phyloP scores from a whole-genome alignment of 495 filamentous ascomycete genomes.

The Podospora tetraspora region DNA sequence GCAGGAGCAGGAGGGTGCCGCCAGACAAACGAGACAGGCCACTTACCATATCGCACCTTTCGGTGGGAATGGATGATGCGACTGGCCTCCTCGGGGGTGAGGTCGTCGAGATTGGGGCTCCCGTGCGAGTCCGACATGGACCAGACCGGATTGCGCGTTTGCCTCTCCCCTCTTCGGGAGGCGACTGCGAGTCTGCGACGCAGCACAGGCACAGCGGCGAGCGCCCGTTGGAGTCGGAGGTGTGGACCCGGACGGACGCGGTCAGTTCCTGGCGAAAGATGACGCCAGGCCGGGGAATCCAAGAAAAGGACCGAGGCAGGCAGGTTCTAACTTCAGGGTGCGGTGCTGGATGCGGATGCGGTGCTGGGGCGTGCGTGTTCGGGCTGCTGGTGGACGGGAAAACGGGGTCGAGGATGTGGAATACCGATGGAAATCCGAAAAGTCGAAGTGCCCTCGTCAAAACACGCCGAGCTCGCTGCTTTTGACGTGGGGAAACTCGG shows the following conservation, averaged over 20 bases:
- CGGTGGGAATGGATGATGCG: slow-evolving; percentile 56
- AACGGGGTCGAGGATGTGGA: slow-evolving; percentile 9
- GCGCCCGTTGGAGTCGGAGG: not conserved
- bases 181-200: not conserved
- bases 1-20: not conserved
- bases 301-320: not conserved
- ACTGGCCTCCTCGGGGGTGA: slow-evolving; percentile 52
- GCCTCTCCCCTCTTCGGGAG: not conserved
- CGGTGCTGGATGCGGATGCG: not conserved
- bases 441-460: slow-evolving; percentile 5
- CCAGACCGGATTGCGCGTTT: not conserved
- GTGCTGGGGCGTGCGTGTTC: not conserved
- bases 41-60: slow-evolving; percentile 56
- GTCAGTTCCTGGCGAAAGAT: not conserved
- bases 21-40: not conserved
- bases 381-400: slow-evolving; percentile 5
- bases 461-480: slow-evolving; percentile 25
- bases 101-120: slow-evolving; percentile 41
- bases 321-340: too few relatives aligned
- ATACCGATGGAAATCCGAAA: slow-evolving; percentile 38
- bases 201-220: not conserved
- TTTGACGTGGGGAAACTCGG: slow-evolving; percentile 21
- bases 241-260: not conserved
- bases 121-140: slow-evolving; percentile 35
- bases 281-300: not conserved